Evolutionary conservation across 2,329 filamentous ascomycete genomes (phyloP).

Genomic region (Elsinoe arachidis): DNA sequence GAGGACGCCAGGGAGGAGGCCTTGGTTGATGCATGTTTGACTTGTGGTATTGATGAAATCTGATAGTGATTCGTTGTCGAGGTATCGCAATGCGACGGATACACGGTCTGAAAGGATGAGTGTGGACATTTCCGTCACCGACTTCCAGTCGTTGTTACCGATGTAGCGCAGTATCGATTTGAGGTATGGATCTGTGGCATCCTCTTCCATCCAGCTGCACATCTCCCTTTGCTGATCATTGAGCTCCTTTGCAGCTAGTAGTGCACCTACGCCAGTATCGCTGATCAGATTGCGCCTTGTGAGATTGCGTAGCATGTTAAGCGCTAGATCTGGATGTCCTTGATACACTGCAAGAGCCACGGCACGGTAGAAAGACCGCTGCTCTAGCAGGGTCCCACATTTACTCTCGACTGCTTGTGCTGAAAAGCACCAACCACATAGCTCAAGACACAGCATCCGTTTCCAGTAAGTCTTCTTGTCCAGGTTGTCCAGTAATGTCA

Average conservation of each 20-base stretch:
- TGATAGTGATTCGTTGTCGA: constrained; percentile 45
- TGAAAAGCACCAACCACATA: constrained; percentile 63
- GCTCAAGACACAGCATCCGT: constrained; percentile 64
- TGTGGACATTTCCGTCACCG: constrained; percentile 56
- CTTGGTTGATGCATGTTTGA: constrained; percentile 50
- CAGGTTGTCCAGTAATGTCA: constrained; percentile 56
- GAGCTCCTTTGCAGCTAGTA: constrained; percentile 41
- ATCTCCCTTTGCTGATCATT: constrained; percentile 53
- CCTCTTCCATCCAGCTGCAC: constrained; percentile 53
- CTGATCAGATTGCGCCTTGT: constrained; percentile 59
- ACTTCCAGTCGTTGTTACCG: constrained; percentile 60
- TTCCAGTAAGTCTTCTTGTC: constrained; percentile 59
- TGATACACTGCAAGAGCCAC: constrained; percentile 69
- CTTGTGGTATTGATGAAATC: constrained; percentile 46
- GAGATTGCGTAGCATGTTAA: constrained; percentile 60
- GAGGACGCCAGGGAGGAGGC: constrained; percentile 68
- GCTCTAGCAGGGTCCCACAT: constrained; percentile 44
- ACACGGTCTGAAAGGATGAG: constrained; percentile 67
- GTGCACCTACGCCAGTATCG: constrained; percentile 40
- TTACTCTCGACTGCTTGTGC: constrained; percentile 40
- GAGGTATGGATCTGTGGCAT: constrained; percentile 67
- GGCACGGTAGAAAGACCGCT: constrained; percentile 60
- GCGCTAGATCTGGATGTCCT: constrained; percentile 58
- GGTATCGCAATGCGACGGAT: constrained; percentile 64
- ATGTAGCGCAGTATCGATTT: constrained; percentile 72